These are phyloP conservation scores for Veloporphyrellus conicus DNA, from an alignment of 1,284 basidiomycete genomes.

Conservation along the genomic window DNA sequence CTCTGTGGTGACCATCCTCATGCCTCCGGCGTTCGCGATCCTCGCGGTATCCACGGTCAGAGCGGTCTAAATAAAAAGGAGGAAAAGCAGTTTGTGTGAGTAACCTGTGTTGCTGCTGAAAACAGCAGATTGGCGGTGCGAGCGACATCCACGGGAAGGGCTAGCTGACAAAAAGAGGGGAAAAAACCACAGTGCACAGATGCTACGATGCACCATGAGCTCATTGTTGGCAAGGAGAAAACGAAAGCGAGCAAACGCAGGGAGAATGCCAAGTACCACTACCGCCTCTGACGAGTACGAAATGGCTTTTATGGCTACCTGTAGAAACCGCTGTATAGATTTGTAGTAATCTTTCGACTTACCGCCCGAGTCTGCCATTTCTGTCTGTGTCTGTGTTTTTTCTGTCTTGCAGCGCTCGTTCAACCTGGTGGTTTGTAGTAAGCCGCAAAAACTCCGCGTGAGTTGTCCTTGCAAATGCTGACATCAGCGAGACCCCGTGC, in stretches of 20 bases:
- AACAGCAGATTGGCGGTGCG: constrained; percentile 37
- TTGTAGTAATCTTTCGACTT: constrained; percentile 19
- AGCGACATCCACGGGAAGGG: constrained; percentile 37
- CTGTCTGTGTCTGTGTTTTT: constrained; percentile 38
- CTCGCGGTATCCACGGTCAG: constrained; percentile 52
- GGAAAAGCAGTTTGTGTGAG: constrained; percentile 46
- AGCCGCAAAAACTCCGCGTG: constrained; percentile 24
- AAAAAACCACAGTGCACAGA: constrained; percentile 53
- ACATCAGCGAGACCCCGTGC: constrained; percentile 29
- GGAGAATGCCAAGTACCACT: constrained; percentile 35
- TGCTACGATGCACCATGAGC: constrained; percentile 62
- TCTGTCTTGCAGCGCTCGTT: constrained; percentile 6
- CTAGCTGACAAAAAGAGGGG: constrained; percentile 58
- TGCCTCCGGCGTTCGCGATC: constrained; percentile 52
- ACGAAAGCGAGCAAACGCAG: constrained; percentile 22
- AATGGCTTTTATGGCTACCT: constrained; percentile 28
- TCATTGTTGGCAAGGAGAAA: constrained; percentile 30
- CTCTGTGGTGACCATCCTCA: constrained; percentile 49
- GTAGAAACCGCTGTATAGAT: constrained; percentile 24
- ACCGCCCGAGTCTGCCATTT: constrained; percentile 43
- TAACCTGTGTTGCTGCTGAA: constrained; percentile 42
- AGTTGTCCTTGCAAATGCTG: constrained; percentile 15
- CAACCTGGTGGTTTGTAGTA: constrained; percentile 25
- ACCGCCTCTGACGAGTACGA: constrained; percentile 33
- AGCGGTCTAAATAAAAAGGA: constrained; percentile 40